phyloP scores from a whole-genome alignment of 2,329 filamentous ascomycete species.

The Aspergillus fijiensis region DNA sequence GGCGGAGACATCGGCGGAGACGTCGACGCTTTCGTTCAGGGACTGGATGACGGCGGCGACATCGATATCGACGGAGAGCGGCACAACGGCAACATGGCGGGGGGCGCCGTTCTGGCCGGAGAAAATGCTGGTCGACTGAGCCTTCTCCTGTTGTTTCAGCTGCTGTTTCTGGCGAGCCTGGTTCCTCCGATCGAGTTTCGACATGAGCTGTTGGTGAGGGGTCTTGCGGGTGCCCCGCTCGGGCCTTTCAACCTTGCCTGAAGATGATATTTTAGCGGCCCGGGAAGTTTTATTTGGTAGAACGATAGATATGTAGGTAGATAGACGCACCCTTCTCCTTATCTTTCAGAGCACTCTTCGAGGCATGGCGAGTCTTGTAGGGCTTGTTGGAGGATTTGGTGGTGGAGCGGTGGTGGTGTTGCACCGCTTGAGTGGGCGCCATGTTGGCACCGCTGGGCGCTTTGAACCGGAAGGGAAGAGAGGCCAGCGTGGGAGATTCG shows the following conservation, averaged over 20 bases:
- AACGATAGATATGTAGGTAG: not conserved
- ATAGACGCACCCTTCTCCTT: conserved; percentile 68
- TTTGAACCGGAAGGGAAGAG: conserved; percentile 84
- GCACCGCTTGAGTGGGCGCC: conserved; percentile 62
- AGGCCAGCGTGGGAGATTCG: conserved; percentile 39
- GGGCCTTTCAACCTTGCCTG: conserved; percentile 72
- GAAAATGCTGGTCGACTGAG: conserved; percentile 77
- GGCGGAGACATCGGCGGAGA: conserved; percentile 63
- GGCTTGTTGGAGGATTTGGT: conserved; percentile 85
- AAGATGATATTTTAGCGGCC: conserved; percentile 2
- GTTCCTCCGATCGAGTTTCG: conserved; percentile 92
- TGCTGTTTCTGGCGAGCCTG: conserved; percentile 88
- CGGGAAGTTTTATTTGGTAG: not conserved
- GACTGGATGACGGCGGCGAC: conserved; percentile 64
- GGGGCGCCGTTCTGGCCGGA: conserved; percentile 83
- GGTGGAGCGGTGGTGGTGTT: conserved; percentile 82
- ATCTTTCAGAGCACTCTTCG: conserved; percentile 83
- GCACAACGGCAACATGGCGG: conserved; percentile 82
- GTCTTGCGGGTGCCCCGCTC: conserved; percentile 79
- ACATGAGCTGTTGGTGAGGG: conserved; percentile 94
- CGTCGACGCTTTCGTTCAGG: conserved; percentile 77
- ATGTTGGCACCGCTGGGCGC: conserved; percentile 64
- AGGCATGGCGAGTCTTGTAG: conserved; percentile 89
- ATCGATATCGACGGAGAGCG: conserved; percentile 73
- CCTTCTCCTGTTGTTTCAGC: conserved; percentile 78